Conservation (phyloP, 345 rosid genomes). For the Excoecaria cochinchinensis region DNA sequence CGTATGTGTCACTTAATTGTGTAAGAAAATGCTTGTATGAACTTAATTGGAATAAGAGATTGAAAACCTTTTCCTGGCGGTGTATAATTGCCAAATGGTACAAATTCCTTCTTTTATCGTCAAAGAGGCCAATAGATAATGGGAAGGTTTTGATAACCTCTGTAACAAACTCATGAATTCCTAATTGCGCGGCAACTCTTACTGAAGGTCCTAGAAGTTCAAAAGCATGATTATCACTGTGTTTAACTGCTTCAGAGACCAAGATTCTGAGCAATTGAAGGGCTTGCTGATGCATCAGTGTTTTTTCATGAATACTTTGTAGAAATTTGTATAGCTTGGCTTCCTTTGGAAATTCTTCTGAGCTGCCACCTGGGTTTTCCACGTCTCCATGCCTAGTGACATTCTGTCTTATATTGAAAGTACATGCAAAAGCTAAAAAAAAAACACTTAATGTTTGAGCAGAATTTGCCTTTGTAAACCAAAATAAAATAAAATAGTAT, state of each 20-base stretch:
- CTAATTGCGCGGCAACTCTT: not conserved
- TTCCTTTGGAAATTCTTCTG: not conserved
- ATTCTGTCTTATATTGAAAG: too few species aligned
- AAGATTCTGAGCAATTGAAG: not conserved
- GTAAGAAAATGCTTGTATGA: not conserved
- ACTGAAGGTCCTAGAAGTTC: not conserved
- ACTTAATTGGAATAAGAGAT: constrained; percentile 1
- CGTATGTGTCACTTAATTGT: not conserved
- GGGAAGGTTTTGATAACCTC: constrained; percentile 1
- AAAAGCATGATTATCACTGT: too few species aligned
- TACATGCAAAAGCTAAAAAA: too few species aligned
- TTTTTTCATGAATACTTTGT: not conserved
- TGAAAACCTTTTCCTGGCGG: constrained; percentile 17
- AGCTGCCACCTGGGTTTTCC: not conserved
- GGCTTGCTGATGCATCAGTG: not conserved
- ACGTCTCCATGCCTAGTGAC: too few species aligned
- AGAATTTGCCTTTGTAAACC: too few species aligned
- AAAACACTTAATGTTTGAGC: too few species aligned
- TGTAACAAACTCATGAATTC: constrained; percentile 3
- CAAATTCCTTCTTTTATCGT: not conserved
- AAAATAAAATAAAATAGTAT: too few species aligned
- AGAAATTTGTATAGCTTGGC: not conserved
- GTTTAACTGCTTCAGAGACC: not conserved
- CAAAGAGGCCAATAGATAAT: not conserved
- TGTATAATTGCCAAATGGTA: constrained; percentile 11